A percentile compares a stretch with the other conserved stretches of the same genome.
These are phyloP conservation scores for Cladosporium sp. DNA, from an alignment of 2,329 filamentous ascomycete genomes.

Conservation along the genomic window DNA sequence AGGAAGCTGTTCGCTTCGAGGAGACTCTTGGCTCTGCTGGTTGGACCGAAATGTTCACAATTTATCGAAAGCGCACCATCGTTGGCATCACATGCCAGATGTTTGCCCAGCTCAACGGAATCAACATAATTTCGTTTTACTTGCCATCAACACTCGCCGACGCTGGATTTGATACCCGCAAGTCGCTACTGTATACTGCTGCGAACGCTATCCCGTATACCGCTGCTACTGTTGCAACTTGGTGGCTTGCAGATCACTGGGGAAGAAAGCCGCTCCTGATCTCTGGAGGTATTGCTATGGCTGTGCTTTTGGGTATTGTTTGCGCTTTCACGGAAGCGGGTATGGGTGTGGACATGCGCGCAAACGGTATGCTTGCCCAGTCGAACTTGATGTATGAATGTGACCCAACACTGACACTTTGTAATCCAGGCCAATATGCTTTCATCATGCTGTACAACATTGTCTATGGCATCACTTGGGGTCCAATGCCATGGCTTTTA, in stretches of 20 bases:
- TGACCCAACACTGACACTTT: background rate
- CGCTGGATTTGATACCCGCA: conserved; percentile 83
- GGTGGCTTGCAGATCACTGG: conserved; percentile 92
- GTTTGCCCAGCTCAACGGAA: conserved; percentile 90
- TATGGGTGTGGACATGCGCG: conserved; percentile 74
- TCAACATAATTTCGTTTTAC: conserved; percentile 91
- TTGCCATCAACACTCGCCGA: conserved; percentile 75
- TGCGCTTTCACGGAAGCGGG: conserved; percentile 79
- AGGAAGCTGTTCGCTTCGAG: conserved; percentile 83
- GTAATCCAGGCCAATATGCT: conserved; percentile 66
- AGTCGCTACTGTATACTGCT: conserved; percentile 90
- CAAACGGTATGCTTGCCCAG: conserved; percentile 46
- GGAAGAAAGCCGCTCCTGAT: conserved; percentile 83
- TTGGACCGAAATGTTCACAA: conserved; percentile 94
- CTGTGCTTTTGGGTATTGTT: conserved; percentile 77
- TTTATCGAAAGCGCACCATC: conserved; percentile 85
- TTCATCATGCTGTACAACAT: conserved; percentile 98
- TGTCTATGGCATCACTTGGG: conserved; percentile 90
- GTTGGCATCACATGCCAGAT: conserved; percentile 97
- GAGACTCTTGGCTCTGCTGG: conserved; percentile 89
- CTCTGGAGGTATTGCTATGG: conserved; percentile 84
- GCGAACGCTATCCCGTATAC: conserved; percentile 90
- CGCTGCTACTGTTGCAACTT: conserved; percentile 85
- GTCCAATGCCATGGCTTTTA: conserved; percentile 93
- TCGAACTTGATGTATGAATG: background rate